Base-by-base conservation (phyloP, 495 filamentous ascomycete genomes). In the Thermothielavioides terrestris region DNA sequence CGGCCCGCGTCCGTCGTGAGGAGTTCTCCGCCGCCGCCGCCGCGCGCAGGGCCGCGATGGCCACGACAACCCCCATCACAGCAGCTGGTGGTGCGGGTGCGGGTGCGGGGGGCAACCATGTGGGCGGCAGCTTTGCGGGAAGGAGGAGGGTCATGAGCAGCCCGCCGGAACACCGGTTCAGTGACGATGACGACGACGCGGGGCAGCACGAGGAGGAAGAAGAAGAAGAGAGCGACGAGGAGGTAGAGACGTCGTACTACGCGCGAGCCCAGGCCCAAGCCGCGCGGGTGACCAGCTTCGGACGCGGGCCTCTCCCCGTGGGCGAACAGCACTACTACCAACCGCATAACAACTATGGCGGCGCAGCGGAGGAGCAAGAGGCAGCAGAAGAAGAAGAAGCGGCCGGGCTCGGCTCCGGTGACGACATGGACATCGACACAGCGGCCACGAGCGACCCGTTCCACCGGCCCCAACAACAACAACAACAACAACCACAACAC, bases 1-100 rank as follows among this genome's bases (percentile, higher is more conserved):
- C 63, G 51, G 56, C 59, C 44, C 58, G 63, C 53, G 46, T 52
- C 22, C 58, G 62, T 15, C 44, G 53, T 4, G 55, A 59, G 57
- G 27, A 56, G 53, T 61, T 51, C 22, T 28, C 35, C 8, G 30
- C 34, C 11, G 22, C 41, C 10, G 39, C 31, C 42, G 38, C 40
- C 49, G 59, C 11, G 52, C 54, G 42, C 47, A 17, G 27, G 45
- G 35, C 57, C 58, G 14, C 48, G 46, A 21, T 46, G 35, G 14
- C 40, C 31, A 17, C 58, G 46, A 11, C 59, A 7, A 28, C 49
- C 15, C 27, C 53, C 9, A 46, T n/a, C n/a, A n/a, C n/a, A n/a
- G n/a, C n/a, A n/a, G n/a, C 20, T 21, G 27, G 32, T 43, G 27
- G 38, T 6, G 8, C 35, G n/a, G n/a, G n/a, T 20, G 25, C 20